These are phyloP conservation scores for Candida mattraensis DNA, from an alignment of 805 yeast species.

Conservation along the genomic window DNA sequence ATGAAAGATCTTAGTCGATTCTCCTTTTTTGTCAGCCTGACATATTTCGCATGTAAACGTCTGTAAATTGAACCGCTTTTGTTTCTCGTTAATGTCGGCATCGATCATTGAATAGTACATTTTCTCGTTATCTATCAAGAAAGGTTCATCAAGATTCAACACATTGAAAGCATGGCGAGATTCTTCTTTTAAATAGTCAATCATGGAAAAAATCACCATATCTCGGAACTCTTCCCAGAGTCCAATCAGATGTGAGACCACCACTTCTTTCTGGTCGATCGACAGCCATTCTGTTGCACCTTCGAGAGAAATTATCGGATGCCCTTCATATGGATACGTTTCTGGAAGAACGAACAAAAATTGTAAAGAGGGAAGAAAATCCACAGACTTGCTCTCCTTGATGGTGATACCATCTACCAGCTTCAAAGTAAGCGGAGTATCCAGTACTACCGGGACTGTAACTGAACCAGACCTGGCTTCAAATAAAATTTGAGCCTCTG, in stretches of 20 bases:
- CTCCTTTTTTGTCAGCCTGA: slow-evolving; percentile 49
- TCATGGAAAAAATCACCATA: slow-evolving; percentile 41
- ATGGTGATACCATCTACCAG: slow-evolving; percentile 11
- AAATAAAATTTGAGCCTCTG: slow-evolving; percentile 30
- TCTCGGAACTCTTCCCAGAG: slow-evolving; percentile 40
- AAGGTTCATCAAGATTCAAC: slow-evolving; percentile 8
- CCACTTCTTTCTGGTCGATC: slow-evolving; percentile 8
- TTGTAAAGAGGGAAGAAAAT: slow-evolving; percentile 32
- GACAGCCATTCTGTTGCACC: slow-evolving; percentile 34
- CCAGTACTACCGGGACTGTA: slow-evolving; percentile 29
- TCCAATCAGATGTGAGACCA: slow-evolving; percentile 22
- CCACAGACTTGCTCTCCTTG: neutral
- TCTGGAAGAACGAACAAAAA: slow-evolving; percentile 34
- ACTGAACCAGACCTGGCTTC: slow-evolving; percentile 26
- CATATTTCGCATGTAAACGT: slow-evolving; percentile 60
- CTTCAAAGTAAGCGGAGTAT: slow-evolving; percentile 22
- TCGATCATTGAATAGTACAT: slow-evolving; percentile 14
- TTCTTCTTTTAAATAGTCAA: slow-evolving; percentile 39
- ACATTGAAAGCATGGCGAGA: slow-evolving; percentile 18
- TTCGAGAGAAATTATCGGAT: slow-evolving; percentile 30
- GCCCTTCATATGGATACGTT: slow-evolving; percentile 35
- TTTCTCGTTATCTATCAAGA: slow-evolving; percentile 2
- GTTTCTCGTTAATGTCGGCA: slow-evolving; percentile 26
- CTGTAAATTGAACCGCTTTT: slow-evolving; percentile 31
- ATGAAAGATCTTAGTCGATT: slow-evolving; percentile 35